Percentiles rank a stretch among this genome's conserved stretches.
Evolutionary conservation across 2,329 filamentous ascomycete species (phyloP).

Genomic region (Coleophoma eucalyptorum): DNA sequence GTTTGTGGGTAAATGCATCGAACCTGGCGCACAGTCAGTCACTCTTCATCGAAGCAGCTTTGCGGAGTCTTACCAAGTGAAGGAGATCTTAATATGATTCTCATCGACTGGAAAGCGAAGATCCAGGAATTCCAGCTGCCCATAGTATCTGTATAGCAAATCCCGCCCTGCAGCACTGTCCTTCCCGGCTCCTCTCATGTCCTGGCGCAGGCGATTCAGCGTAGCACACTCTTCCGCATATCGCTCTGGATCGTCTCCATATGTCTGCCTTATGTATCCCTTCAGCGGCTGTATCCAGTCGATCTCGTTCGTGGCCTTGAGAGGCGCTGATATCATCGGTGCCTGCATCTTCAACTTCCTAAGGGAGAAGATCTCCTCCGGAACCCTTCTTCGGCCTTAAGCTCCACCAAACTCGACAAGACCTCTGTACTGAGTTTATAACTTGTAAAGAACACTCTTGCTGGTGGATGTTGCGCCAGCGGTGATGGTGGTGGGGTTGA

Average conservation of each 20-base stretch:
- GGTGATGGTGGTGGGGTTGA: neutral
- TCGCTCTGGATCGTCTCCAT: conserved; percentile 93
- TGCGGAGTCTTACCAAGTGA: conserved; percentile 73
- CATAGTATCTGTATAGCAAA: conserved; percentile 94
- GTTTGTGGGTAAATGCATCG: conserved; percentile 98
- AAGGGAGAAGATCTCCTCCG: conserved; percentile 29
- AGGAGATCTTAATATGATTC: conserved; percentile 98
- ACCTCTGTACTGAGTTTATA: neutral
- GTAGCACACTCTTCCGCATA: conserved; percentile 95
- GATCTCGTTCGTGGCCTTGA: conserved; percentile 95
- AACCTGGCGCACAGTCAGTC: conserved; percentile 57
- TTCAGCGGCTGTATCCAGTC: conserved; percentile 95
- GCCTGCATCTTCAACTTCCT: conserved; percentile 61
- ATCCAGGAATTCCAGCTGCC: conserved; percentile 91
- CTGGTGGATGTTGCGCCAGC: neutral
- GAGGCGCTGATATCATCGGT: conserved; percentile 91
- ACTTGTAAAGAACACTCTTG: neutral
- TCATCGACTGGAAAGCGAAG: conserved; percentile 95
- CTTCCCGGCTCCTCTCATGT: conserved; percentile 96
- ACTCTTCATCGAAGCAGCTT: neutral
- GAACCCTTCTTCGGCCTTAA: conserved; percentile 26
- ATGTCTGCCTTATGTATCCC: conserved; percentile 86
- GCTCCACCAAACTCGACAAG: neutral
- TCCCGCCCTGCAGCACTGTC: conserved; percentile 93
- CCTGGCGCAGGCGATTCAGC: conserved; percentile 91